Base-by-base conservation (phyloP, 2,329 filamentous ascomycete genomes). In the Davidsoniella virescens region DNA sequence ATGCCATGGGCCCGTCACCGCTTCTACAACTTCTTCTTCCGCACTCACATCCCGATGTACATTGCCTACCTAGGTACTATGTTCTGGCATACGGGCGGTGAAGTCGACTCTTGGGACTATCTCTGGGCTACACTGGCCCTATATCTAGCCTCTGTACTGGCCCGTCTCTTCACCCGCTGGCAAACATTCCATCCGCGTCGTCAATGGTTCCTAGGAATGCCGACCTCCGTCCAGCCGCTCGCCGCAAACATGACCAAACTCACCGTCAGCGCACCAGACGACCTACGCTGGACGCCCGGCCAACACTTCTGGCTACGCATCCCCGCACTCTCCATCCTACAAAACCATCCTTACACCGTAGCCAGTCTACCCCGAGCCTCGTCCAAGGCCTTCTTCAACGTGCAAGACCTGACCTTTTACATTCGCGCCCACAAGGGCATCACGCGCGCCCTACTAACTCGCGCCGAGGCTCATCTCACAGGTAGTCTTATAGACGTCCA, bases 21-120 rank as follows among this genome's bases (percentile, higher is more conserved):
- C 26, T 46, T 46, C 29, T 46, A 46, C 26, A 29, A 29, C 23
- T 33, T 46, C 26, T 46, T 48, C 18, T 48, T 48, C 17, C 29
- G n/a, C 33, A 48, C 36, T 7, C 17, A 23, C 17, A 20, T n/a
- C 29, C 29, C 17, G n/a, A 5, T 23, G n/a, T 47, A 14, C 45
- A 46, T 42, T 6, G 16, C 43, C 37, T 51, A 23, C 20, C 23
- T 40, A 10, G 20, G 20, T 5, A 23, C 20, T 5, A 23, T 23
- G 20, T 23, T 23, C 5, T 23, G 20, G 20, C 20, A 23, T 23
- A 23, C 20, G 20, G 20, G 20, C 20, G 20, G 5, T 5, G 20
- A 23, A 23, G 20, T 23, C 20, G 20, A 23, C 20, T 23, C 20
- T 23, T 23, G 20, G 20, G 20, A 23, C 20, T 23, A 23, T 23